phyloP scores from a whole-genome alignment of 176 grass and related monocot genomes.

The Triticum dicoccoides region DNA sequence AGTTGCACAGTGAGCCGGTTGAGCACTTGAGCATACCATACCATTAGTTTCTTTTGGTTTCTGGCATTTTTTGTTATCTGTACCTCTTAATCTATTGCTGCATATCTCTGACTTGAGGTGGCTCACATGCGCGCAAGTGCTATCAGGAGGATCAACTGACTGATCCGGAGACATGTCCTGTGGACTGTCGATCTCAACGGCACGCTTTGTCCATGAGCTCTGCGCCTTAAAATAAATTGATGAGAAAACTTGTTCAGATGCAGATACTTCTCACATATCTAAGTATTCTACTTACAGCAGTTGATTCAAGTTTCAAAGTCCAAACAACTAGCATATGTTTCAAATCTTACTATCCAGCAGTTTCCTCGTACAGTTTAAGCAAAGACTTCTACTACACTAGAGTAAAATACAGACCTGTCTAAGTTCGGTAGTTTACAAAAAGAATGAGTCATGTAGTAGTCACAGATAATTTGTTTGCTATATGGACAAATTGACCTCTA shows the following conservation, averaged over 20 bases:
- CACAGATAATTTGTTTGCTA: not conserved
- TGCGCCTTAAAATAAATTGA: slow-evolving; percentile 43
- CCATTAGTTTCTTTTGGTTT: slow-evolving; percentile 55
- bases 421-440: not conserved
- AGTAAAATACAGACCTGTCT: not conserved
- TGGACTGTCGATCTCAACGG: slow-evolving; percentile 70
- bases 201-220: slow-evolving; percentile 80
- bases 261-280: not conserved
- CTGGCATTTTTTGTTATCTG: slow-evolving; percentile 35
- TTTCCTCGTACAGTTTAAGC: not conserved
- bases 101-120: slow-evolving; percentile 56
- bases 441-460: not conserved
- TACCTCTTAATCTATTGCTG: slow-evolving; percentile 40
- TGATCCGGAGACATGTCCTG: slow-evolving; percentile 65
- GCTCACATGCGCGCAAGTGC: slow-evolving; percentile 80
- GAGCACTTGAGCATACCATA: slow-evolving; percentile 37
- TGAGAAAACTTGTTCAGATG: slow-evolving; percentile 13
- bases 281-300: not conserved
- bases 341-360: not conserved
- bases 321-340: not conserved
- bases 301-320: not conserved
- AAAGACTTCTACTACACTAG: not conserved
- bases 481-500: not conserved
- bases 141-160: slow-evolving; percentile 60
- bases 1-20: not conserved